phyloP scores from a whole-genome alignment of 2,329 filamentous ascomycete genomes.

The Pseudohalonectria lignicola region DNA sequence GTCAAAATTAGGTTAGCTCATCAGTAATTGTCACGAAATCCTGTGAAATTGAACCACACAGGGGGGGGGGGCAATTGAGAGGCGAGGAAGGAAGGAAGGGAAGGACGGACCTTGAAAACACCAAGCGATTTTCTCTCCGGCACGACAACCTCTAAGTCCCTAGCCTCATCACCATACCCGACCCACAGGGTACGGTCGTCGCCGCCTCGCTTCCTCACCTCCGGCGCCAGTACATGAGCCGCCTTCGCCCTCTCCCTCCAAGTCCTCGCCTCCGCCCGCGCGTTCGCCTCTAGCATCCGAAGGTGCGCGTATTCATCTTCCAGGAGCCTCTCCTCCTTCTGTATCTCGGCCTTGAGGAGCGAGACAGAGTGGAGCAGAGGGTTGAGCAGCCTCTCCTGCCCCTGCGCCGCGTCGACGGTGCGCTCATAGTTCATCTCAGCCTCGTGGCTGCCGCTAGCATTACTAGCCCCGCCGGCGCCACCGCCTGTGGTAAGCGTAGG shows the following conservation, averaged over 20 bases:
- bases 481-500: conserved; percentile 7
- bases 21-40: too few species aligned
- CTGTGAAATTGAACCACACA: too few species aligned
- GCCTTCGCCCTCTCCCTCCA: conserved; percentile 38
- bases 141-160: conserved; percentile 2
- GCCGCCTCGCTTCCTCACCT: conserved; percentile 6
- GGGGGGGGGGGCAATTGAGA: too few species aligned
- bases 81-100: too few species aligned
- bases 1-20: conserved; percentile 1
- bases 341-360: conserved; percentile 46
- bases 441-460: conserved; percentile 25
- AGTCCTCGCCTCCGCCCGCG: conserved; percentile 38
- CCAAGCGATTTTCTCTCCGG: conserved; percentile 3
- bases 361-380: conserved; percentile 52
- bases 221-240: conserved; percentile 38
- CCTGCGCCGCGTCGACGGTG: conserved; percentile 46
- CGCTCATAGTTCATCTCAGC: conserved; percentile 57
- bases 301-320: conserved; percentile 43
- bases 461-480: not conserved
- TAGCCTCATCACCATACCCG: not conserved
- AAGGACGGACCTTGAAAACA: conserved; percentile 18
- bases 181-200: not conserved
- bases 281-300: conserved; percentile 36
- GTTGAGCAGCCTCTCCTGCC: conserved; percentile 47
- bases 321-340: conserved; percentile 42